Evolutionary conservation across 2,329 filamentous ascomycete genomes (phyloP), one percentile per base, ranked within the genome.

Genomic region (Exophiala sideris): DNA sequence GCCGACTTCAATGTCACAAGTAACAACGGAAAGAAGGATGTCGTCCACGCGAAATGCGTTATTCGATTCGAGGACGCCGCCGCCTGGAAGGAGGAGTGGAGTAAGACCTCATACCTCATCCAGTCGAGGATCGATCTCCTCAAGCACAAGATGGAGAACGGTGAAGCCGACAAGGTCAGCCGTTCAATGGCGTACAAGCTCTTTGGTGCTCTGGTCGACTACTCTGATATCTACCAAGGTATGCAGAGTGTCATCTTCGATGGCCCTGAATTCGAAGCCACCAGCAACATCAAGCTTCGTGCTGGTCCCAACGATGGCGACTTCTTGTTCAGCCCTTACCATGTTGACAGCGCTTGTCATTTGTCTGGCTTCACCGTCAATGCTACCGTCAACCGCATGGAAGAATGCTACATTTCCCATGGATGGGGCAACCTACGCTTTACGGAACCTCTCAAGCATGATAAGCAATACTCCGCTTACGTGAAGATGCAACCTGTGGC

Each of bases 381-480:
- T 42, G 60, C 61, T 52, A 66, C 80, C 6, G 74, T 81, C 21
- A 80, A 83, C 62, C 82, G 79, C 0, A 79, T 80, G 62, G 78
- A 79, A 61, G 77, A 79, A 48, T 80, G 83, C 54, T 84, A 81
- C 67, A 80, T 84, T 58, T 83, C 81, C 33, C 81, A 84, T 62
- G 81, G 81, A 35, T 84, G 81, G 81, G 76, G 76, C 46, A 79
- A 76, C 2, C 79, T 85, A 73, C 80, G 79, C 60, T 78, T 80
- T 62, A 70, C 80, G 40, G 77, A 78, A 65, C 71, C 74, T 57
- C 71, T 81, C 36, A 75, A 77, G 29, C 68, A 75, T 2, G 74
- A 76, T 57, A 75, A 76, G 64, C 79, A 77, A 54, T 83, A 84
- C 63, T 77, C 75, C 58, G 81, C 80, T 36, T 84, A 84, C 63